Base-by-base conservation (phyloP, 1,284 basidiomycete species). In the Ustilago hordei region DNA sequence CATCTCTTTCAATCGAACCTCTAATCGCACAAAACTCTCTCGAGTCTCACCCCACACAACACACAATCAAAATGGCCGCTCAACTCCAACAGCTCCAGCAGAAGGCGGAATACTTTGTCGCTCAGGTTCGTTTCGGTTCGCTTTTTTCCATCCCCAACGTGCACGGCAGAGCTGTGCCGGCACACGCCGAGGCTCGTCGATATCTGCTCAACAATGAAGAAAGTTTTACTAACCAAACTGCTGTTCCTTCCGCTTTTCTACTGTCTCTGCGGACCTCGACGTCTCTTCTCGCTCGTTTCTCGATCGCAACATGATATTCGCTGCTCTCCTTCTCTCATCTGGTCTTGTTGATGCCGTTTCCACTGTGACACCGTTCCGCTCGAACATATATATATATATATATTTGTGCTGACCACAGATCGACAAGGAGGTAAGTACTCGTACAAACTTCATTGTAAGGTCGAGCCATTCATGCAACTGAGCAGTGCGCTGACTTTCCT, bases 361-460 rank as follows among this genome's bases (percentile, higher is more conserved):
- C 15, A n/a, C 17, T 2, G 19, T 36, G 8, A 28, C 23, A 38
- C 55, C 31, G 45, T 43, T 34, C 17, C 31, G 28, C 19, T 41
- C 41, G 23, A 43, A 32, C n/a, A 4, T n/a, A n/a, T n/a, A n/a
- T n/a, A n/a, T n/a, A n/a, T n/a, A n/a, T n/a, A n/a, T n/a, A n/a
- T n/a, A n/a, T n/a, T n/a, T n/a, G n/a, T n/a, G n/a, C n/a, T n/a
- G n/a, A 55, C 28, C 36, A 67, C 91, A 94, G 89, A 92, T 97
- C 86, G 95, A 98, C 89, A 95, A 95, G 88, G 95, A 96, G 92
- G 95, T 95, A 64, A 70, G 90, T 88, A 4, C 45, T 23, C 12
- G 12, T 55, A 28, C 23, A 28, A 28, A 28, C 23, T 28, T 28
- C 23, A 28, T 28, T 28, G 23, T 28, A 28, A 28, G 23, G 23